Base-by-base conservation (phyloP, 2,329 filamentous ascomycete species). In the Aspergillus chevalieri region DNA sequence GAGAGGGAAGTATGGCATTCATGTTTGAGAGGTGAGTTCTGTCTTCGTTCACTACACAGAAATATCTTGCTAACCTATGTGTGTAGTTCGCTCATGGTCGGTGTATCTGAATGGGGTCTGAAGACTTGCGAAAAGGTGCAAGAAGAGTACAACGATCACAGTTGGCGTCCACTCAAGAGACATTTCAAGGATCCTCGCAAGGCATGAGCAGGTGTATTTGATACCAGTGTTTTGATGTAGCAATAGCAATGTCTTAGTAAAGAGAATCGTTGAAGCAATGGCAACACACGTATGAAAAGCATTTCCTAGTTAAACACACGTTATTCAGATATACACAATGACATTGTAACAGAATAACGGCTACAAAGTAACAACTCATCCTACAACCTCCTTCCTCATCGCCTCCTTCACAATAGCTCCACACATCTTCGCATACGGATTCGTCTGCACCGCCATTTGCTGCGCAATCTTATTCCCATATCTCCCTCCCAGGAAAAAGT, bases 71-170 rank as follows among this genome's bases (percentile, higher is more conserved):
- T 72, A 69, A 58, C 72, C 68, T 68, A 71, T 70, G 50, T 65
- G 63, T 53, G 26, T 60, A 77, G 79, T 59, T 79, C 75, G 56
- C 66, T 85, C 47, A 86, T 87, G 83, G 78, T 87, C 22, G 84
- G 84, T 3, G 84, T 87, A 21, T 86, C 84, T 2, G 83, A 86
- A 54, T 88, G 84, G 84, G 85, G 83, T 1, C 65, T 87, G 53
- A 85, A 82, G 66, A 80, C 80, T 53, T 92, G 84, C 63, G 70
- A 77, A 60, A 87, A 87, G 68, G 79, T 87, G 38, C 85, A 87
- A 72, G 76, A 82, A 56, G 80, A 80, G 49, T 94, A 93, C 63
- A 90, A 83, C 64, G 81, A 84, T 50, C 86, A 94, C 74, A 91
- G 87, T 65, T 95, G 89, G 89, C 83, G 77, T 24, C 78, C 78